phyloP scores from a whole-genome alignment of 106 monocot species.

The Acorus calamus region DNA sequence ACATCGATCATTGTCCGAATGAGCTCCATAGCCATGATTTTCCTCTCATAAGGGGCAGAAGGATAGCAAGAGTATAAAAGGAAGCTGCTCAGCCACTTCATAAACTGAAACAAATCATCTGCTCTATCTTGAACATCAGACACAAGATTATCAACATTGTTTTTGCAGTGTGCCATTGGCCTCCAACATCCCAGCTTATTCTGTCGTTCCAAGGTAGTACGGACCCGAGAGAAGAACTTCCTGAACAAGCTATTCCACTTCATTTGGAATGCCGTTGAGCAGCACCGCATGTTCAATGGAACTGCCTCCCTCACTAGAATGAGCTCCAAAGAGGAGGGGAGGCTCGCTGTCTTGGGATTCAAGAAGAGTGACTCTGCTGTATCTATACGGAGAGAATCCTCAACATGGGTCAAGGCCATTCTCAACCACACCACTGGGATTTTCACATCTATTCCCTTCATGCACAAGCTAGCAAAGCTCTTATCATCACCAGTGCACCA shows the following conservation, averaged over 20 bases:
- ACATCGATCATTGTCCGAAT: constrained; percentile 74
- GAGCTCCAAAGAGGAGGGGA: constrained; percentile 83
- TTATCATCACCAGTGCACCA: constrained; percentile 22
- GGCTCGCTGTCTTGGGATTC: constrained; percentile 92
- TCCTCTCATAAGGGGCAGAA: constrained; percentile 97
- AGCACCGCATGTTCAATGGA: constrained; percentile 96
- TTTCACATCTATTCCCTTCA: constrained; percentile 62
- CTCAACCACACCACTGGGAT: constrained; percentile 64
- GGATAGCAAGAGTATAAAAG: constrained; percentile 90
- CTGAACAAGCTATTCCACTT: constrained; percentile 94
- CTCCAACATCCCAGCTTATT: constrained; percentile 65
- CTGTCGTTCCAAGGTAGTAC: constrained; percentile 82
- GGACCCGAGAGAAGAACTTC: constrained; percentile 79
- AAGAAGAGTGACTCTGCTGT: constrained; percentile 87
- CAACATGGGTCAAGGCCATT: constrained; percentile 70
- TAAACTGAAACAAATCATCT: constrained; percentile 64
- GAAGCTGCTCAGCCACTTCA: constrained; percentile 82
- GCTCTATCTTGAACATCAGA: constrained; percentile 26
- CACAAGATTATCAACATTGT: neutral
- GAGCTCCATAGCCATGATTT: constrained; percentile 98
- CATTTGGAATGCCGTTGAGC: constrained; percentile 93
- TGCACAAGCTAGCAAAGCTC: constrained; percentile 42
- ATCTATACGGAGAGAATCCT: constrained; percentile 77
- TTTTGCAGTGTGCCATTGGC: constrained; percentile 10
- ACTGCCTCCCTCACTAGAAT: constrained; percentile 61